A percentile compares a stretch with the other conserved stretches of the same genome.
Conservation (phyloP, 2,329 filamentous ascomycete genomes). For the Fusarium avenaceum region DNA sequence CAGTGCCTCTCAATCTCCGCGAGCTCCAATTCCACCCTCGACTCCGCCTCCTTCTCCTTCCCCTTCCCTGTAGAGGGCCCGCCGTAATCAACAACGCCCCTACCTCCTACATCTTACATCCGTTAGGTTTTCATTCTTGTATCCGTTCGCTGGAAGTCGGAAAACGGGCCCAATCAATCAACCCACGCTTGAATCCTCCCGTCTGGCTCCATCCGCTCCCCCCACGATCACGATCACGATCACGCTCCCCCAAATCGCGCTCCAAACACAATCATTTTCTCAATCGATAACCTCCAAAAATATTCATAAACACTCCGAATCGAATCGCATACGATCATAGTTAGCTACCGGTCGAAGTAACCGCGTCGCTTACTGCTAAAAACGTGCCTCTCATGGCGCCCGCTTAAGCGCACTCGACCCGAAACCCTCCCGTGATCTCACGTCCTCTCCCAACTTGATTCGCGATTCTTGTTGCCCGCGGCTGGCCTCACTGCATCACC, state of each 20-base stretch:
- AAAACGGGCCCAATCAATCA: slow-evolving; percentile 17
- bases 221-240: slow-evolving; percentile 29
- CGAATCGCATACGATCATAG: slow-evolving; percentile 2
- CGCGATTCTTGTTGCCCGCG: slow-evolving; percentile 46
- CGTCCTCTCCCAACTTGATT: slow-evolving; percentile 14
- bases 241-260: slow-evolving; percentile 25
- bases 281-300: slow-evolving; percentile 4
- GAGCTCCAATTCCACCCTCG: neutral
- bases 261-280: slow-evolving; percentile 26
- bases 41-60: slow-evolving; percentile 25
- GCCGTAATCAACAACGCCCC: slow-evolving; percentile 27
- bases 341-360: slow-evolving; percentile 8
- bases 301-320: slow-evolving; percentile 13
- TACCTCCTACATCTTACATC: neutral
- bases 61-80: slow-evolving; percentile 13
- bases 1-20: slow-evolving; percentile 1
- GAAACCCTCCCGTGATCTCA: slow-evolving; percentile 2
- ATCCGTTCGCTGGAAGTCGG: neutral
- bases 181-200: slow-evolving; percentile 28
- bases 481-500: slow-evolving; percentile 43
- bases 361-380: slow-evolving; percentile 1
- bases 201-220: slow-evolving; percentile 12
- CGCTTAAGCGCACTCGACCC: slow-evolving; percentile 33
- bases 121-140: too few species aligned
- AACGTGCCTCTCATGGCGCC: slow-evolving; percentile 41